A percentile compares a stretch with the other conserved stretches of the same genome.
These are phyloP conservation scores for Psilocybe subaeruginosa DNA, from an alignment of 768 basidiomycete species.

Conservation along the genomic window DNA sequence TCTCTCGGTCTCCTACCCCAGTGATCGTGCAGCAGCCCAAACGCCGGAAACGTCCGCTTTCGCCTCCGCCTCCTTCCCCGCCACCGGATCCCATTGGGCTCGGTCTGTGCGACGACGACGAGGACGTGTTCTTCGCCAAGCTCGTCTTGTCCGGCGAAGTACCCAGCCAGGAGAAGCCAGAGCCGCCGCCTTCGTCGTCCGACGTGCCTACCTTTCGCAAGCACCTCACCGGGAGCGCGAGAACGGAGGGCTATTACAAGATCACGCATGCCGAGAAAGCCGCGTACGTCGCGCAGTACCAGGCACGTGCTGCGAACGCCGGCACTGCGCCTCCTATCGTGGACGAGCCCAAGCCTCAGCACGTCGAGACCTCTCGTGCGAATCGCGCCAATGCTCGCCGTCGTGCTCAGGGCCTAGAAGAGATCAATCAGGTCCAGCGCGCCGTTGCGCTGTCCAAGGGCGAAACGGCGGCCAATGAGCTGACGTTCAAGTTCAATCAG, in stretches of 20 bases:
- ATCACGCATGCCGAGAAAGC: constrained; percentile 92
- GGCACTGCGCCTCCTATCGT: constrained; percentile 39
- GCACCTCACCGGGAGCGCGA: constrained; percentile 84
- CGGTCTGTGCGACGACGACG: constrained; percentile 82
- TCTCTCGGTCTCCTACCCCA: constrained; percentile 56
- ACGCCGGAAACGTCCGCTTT: constrained; percentile 31
- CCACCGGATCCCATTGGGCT: constrained; percentile 56
- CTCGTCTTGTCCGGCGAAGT: constrained; percentile 53
- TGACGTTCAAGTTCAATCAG: constrained; percentile 97
- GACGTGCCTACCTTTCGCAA: constrained; percentile 64
- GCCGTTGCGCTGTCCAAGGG: constrained; percentile 77
- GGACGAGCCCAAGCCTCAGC: constrained; percentile 51
- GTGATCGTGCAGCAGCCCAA: constrained; percentile 29
- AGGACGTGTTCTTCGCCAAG: constrained; percentile 83
- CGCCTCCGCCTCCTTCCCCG: constrained; percentile 47
- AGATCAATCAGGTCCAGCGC: constrained; percentile 89
- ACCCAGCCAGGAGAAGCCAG: constrained; percentile 21
- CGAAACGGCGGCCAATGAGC: constrained; percentile 69
- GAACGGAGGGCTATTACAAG: constrained; percentile 96
- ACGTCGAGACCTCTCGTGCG: constrained; percentile 77
- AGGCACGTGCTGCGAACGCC: constrained; percentile 55
- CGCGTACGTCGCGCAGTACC: constrained; percentile 89
- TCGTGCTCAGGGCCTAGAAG: constrained; percentile 90
- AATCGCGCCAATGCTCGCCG: constrained; percentile 93
- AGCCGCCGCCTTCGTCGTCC: constrained; percentile 26